These are phyloP conservation scores for Chaetomium sp. DNA, from an alignment of 2,329 filamentous ascomycete genomes.

Conservation along the genomic window DNA sequence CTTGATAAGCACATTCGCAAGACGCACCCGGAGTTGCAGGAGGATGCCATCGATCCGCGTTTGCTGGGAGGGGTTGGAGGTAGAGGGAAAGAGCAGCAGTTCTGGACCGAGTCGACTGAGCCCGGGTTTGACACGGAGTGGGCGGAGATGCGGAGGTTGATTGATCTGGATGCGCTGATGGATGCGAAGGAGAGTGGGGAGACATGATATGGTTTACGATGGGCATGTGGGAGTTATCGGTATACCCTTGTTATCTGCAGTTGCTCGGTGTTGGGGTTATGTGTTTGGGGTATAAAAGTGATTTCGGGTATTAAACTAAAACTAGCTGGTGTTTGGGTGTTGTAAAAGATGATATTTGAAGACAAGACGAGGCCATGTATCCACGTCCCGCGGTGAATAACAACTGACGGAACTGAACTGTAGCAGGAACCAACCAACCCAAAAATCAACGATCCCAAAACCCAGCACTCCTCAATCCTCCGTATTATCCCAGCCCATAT, in stretches of 20 bases:
- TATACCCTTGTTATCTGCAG: constrained; percentile 5
- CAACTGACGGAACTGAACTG: too few species aligned
- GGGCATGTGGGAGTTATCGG: not conserved
- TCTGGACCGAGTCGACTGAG: constrained; percentile 10
- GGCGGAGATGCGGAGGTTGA: constrained; percentile 21
- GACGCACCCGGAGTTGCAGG: constrained; percentile 20
- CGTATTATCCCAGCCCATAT: too few species aligned
- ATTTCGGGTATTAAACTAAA: too few species aligned
- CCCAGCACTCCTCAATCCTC: too few species aligned
- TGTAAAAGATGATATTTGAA: too few species aligned
- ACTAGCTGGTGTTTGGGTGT: too few species aligned
- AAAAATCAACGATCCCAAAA: too few species aligned
- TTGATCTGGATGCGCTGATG: constrained; percentile 17
- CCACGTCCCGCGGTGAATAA: too few species aligned
- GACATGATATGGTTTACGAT: not conserved
- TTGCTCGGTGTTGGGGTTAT: too few species aligned
- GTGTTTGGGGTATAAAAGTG: too few species aligned
- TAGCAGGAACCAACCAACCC: too few species aligned
- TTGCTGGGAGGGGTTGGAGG: not conserved
- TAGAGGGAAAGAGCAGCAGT: constrained; percentile 1
- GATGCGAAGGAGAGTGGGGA: constrained; percentile 2
- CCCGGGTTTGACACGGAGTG: constrained; percentile 19
- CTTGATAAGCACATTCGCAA: constrained; percentile 40
- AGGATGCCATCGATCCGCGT: constrained; percentile 11
- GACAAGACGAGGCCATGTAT: too few species aligned